A percentile compares a stretch with the other conserved stretches of the same genome.
Evolutionary conservation across 179 eudicot species (phyloP).

Genomic region (Dionaea muscipula): DNA sequence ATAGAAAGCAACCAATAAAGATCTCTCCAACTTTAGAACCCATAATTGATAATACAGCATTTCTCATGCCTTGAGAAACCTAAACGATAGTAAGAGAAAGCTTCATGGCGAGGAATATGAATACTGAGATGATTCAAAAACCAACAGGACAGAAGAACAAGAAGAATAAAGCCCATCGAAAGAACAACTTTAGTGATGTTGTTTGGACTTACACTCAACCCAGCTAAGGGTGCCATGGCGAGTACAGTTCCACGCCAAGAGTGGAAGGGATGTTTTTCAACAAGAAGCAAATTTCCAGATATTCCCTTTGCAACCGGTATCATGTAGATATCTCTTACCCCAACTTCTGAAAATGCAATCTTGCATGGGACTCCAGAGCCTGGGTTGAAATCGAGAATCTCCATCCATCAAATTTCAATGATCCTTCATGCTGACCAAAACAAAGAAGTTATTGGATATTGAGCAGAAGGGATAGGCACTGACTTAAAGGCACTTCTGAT

Average conservation of each 20-base stretch:
- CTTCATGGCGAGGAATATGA: no score
- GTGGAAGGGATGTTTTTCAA: conserved; percentile 47
- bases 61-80: no score
- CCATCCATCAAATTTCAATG: neutral
- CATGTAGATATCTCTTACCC: conserved; percentile 35
- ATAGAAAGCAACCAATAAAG: no score
- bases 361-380: conserved; percentile 42
- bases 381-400: conserved; percentile 12
- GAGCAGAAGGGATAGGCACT: conserved; percentile 8
- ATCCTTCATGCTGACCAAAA: neutral
- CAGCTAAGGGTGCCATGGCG: conserved; percentile 44
- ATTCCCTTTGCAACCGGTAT: conserved; percentile 33
- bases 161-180: neutral
- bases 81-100: no score
- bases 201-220: conserved; percentile 29
- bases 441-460: neutral
- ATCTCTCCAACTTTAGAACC: no score
- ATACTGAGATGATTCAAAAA: no score
- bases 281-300: conserved; percentile 39
- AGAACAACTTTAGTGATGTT: neutral
- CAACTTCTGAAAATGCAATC: conserved; percentile 39
- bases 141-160: neutral
- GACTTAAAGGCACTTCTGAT: conserved; percentile 33
- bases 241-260: conserved; percentile 31
- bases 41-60: no score